Evolutionary conservation across 2,329 filamentous ascomycete genomes (phyloP).

Genomic region (Ustilaginoidea virens): DNA sequence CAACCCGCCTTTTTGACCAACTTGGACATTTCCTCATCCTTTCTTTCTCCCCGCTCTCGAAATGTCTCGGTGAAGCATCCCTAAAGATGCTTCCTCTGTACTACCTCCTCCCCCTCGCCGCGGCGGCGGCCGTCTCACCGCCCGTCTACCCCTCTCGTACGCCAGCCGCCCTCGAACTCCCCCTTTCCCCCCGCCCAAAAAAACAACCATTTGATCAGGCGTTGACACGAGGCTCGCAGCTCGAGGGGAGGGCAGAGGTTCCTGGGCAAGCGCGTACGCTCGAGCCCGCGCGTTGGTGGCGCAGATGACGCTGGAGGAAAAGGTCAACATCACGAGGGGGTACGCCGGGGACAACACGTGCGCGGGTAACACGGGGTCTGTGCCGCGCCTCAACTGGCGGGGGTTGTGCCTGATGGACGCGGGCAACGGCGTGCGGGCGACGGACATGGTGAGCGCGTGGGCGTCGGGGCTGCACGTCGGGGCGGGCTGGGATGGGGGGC

Average conservation of each 20-base stretch:
- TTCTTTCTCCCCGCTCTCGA: no score
- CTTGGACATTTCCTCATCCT: no score
- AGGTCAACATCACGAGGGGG: slow-evolving; percentile 35
- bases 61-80: no score
- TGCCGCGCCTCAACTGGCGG: slow-evolving; percentile 28
- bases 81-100: no score
- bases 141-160: slow-evolving; percentile 12
- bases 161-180: slow-evolving; percentile 1
- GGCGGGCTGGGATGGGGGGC: slow-evolving; percentile 36
- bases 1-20: no score
- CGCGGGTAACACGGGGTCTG: slow-evolving; percentile 29
- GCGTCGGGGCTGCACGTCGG: slow-evolving; percentile 32
- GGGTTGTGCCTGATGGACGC: slow-evolving; percentile 35
- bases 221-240: no score
- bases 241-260: slow-evolving; percentile 15
- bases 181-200: no score
- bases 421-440: slow-evolving; percentile 30
- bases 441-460: slow-evolving; percentile 32
- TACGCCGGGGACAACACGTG: slow-evolving; percentile 34
- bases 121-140: slow-evolving; percentile 8
- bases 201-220: no score
- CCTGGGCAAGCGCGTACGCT: slow-evolving; percentile 42
- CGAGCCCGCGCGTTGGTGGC: slow-evolving; percentile 40
- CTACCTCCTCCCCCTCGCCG: slow-evolving; percentile 3
- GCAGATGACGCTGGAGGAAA: slow-evolving; percentile 52